Evolutionary conservation across 176 grass and related monocot genomes (phyloP).

Genomic region (Elymus sibiricus): DNA sequence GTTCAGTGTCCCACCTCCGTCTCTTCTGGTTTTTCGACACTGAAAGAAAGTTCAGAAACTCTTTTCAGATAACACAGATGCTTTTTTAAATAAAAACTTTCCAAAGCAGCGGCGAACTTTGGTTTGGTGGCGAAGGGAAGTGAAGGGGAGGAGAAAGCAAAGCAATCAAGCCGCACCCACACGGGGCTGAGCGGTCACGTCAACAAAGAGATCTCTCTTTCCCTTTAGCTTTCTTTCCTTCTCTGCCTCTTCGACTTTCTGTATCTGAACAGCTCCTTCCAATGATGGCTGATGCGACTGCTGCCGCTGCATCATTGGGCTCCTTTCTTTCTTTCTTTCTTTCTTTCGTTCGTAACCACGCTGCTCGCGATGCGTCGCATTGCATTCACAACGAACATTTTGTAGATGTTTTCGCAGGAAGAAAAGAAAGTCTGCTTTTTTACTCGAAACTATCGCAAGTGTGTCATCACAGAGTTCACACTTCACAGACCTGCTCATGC

Average conservation of each 20-base stretch:
- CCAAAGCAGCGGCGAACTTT: background rate
- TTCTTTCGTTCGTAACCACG: too few relatives aligned
- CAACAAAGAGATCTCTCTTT: background rate
- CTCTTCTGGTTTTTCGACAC: background rate
- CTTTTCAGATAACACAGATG: background rate
- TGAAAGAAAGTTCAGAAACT: background rate
- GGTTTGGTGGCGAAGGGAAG: background rate
- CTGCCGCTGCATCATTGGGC: background rate
- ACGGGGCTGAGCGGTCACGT: background rate
- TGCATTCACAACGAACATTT: too few relatives aligned
- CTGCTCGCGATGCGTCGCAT: too few relatives aligned
- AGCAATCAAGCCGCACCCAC: background rate
- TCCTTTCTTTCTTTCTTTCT: too few relatives aligned
- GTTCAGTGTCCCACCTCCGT: background rate
- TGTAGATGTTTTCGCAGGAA: too few relatives aligned
- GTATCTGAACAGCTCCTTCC: background rate
- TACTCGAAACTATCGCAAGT: too few relatives aligned
- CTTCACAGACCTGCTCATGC: too few relatives aligned
- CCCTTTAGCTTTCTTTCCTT: background rate
- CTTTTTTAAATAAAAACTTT: background rate
- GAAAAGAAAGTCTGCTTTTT: too few relatives aligned
- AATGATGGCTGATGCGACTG: background rate
- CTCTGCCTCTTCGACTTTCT: background rate
- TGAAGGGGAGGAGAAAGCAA: background rate
- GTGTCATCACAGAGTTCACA: too few relatives aligned